These are phyloP conservation scores for Fraxinus albicans DNA, from an alignment of 305 asterid species.

Conservation along the genomic window DNA sequence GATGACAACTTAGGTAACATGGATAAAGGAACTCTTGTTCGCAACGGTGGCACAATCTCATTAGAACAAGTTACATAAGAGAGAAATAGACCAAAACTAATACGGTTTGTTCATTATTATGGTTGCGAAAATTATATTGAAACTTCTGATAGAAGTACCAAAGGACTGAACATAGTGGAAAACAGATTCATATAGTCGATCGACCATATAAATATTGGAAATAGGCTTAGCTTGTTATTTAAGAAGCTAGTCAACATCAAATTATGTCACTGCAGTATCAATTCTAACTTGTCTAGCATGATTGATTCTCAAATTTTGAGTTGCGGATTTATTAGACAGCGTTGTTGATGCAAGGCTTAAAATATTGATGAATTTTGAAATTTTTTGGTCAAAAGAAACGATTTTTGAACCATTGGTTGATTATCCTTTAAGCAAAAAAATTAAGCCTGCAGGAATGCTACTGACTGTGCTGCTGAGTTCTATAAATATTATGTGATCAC, in stretches of 20 bases:
- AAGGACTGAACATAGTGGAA: not conserved
- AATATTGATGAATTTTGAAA: not conserved
- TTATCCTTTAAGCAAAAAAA: not conserved
- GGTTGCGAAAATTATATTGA: not conserved
- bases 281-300: not conserved
- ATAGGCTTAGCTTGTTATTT: not conserved
- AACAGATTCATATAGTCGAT: not conserved
- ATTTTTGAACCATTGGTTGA: not conserved
- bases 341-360: not conserved
- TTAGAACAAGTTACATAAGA: not conserved
- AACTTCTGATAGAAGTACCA: not conserved
- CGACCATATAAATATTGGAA: not conserved
- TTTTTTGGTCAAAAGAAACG: not conserved
- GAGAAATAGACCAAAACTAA: not conserved
- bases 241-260: not conserved
- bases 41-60: not conserved
- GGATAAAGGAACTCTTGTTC: not conserved
- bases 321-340: not conserved
- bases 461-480: not conserved
- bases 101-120: not conserved
- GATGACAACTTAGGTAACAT: not conserved
- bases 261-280: not conserved
- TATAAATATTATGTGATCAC: slow-evolving; percentile 1
- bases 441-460: slow-evolving; percentile 5
- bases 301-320: not conserved